A percentile compares a stretch with the other conserved stretches of the same genome.
Conservation (phyloP, 108 stramenopile species). For the Pelagomonas calceolata region DNA sequence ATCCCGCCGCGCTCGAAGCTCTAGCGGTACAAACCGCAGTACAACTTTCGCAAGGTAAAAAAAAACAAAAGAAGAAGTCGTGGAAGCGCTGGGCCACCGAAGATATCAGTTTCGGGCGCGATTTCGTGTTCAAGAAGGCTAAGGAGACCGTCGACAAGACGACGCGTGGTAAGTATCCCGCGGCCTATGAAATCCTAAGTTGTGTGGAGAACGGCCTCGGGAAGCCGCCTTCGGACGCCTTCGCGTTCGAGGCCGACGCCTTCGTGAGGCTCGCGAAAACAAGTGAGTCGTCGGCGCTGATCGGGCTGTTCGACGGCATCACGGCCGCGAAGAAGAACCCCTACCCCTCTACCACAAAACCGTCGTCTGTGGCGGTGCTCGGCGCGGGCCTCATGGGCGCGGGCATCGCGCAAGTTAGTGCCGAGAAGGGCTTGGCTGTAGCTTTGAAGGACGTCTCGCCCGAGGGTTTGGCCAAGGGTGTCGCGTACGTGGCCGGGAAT, state of each 20-base stretch:
- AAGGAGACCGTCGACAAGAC: conserved; percentile 80
- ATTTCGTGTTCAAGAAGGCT: conserved; percentile 82
- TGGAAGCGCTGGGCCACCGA: conserved; percentile 69
- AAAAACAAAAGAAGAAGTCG: conserved; percentile 69
- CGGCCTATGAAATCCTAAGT: conserved; percentile 84
- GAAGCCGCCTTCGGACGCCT: neutral
- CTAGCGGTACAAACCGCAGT: conserved; percentile 51
- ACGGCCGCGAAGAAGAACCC: conserved; percentile 82
- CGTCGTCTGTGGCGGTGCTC: neutral
- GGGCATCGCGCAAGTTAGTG: conserved; percentile 82
- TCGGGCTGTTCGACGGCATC: conserved; percentile 78
- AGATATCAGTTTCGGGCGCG: conserved; percentile 73
- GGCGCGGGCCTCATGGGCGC: conserved; percentile 83
- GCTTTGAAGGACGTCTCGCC: conserved; percentile 51
- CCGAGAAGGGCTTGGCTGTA: conserved; percentile 74
- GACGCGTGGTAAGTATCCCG: conserved; percentile 89
- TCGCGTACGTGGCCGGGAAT: too few relatives aligned
- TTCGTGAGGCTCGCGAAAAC: conserved; percentile 46
- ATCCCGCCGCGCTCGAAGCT: conserved; percentile 4
- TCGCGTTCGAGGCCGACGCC: conserved; percentile 40
- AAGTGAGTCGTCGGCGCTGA: conserved; percentile 60
- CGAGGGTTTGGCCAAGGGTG: conserved; percentile 10
- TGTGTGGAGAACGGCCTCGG: conserved; percentile 45
- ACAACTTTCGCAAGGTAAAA: conserved; percentile 66
- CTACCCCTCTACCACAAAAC: conserved; percentile 30